These are phyloP conservation scores for Alternaria ethzedia DNA, from an alignment of 2,329 filamentous ascomycete genomes.

Conservation along the genomic window DNA sequence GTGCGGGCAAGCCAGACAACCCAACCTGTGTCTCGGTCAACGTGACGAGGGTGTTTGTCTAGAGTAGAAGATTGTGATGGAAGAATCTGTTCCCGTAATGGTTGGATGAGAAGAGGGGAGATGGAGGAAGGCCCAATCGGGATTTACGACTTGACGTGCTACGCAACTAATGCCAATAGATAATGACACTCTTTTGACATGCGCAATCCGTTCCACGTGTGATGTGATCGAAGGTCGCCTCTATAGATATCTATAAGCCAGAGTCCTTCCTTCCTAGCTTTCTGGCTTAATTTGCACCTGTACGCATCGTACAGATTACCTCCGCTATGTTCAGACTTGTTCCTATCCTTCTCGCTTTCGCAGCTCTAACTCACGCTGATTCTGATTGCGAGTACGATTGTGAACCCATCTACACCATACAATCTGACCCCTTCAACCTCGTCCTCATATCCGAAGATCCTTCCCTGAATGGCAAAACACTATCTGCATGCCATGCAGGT, in stretches of 20 bases:
- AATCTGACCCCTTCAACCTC: neutral
- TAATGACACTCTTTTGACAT: neutral
- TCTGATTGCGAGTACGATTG: neutral
- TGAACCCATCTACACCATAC: neutral
- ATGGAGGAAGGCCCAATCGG: neutral
- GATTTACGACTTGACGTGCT: neutral
- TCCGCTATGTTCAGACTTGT: neutral
- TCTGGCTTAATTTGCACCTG: neutral
- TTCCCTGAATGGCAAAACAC: neutral
- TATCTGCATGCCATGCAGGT: neutral
- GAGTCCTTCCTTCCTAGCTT: neutral
- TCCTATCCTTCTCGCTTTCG: neutral
- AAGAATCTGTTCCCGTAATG: neutral
- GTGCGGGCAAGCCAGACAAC: conserved; percentile 51
- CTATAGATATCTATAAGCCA: neutral
- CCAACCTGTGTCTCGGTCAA: conserved; percentile 54
- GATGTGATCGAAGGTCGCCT: neutral
- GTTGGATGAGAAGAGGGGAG: neutral
- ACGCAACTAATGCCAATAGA: neutral
- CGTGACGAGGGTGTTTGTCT: conserved; percentile 46
- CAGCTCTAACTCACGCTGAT: neutral
- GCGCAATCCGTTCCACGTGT: neutral
- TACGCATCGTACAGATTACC: neutral
- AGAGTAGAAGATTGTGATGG: neutral
- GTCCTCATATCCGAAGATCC: neutral